Base-by-base conservation (phyloP, 2,329 filamentous ascomycete species). In the Alternaria sp. region DNA sequence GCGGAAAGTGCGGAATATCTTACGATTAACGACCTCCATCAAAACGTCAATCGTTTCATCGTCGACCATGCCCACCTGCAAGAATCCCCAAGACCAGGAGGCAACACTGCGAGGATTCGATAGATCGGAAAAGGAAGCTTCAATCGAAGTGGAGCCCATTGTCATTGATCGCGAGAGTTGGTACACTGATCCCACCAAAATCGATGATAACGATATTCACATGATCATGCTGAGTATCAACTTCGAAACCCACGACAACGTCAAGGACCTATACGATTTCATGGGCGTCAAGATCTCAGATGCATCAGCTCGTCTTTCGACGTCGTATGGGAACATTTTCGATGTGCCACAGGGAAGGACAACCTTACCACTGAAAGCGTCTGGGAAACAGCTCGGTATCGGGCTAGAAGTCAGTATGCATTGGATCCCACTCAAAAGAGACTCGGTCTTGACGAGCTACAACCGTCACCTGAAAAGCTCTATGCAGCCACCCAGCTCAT, bases 251-350 rank as follows among this genome's bases (percentile, higher is more conserved):
- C 32, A 49, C 19, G 25, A 69, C 0, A 74, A 77, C 23, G 71
- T 73, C 4, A 49, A 65, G 5, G 68, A 71, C 10, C 64, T 81
- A 4, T 67, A 79, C 23, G 66, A 59, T 11, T 63, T 69, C 50
- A 57, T 81, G 15, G 57, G 52, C 60, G 68, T 44, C 47, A 28
- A 58, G n/a, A 40, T 30, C 54, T 47, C 44, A 2, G 45, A 49
- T 36, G 26, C 52, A 57, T 57, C 57, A 32, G 66, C 64, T 5
- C 63, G 64, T 6, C 26, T 81, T 1, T 65, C 63, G 43, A 65
- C 73, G 9, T 68, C 58, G 8, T 81, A 76, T 73, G 52, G 57
- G 3, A 68, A 75, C 21, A 69, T 82, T 5, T 73, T 79, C 5
- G 54, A 71, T 5, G 67, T 61, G 61, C 74, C 61, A 44, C 57